Evolutionary conservation across 139 green algal genomes (phyloP).

Genomic region (Chlorella sp.): DNA sequence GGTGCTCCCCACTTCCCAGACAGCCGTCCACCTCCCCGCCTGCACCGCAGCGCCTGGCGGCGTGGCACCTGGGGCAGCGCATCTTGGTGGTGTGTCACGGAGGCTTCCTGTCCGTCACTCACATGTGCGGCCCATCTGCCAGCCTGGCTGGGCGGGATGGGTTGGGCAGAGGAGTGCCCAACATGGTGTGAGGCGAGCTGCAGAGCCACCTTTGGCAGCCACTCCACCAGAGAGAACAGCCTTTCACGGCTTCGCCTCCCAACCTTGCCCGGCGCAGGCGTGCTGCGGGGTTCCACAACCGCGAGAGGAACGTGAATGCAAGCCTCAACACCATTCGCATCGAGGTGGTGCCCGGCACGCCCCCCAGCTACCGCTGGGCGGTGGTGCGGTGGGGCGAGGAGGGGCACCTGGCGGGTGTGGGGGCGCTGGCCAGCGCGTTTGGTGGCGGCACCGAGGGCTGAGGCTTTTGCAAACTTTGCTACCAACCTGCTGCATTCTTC

Average conservation of each 20-base stretch:
- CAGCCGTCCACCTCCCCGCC: too few species aligned
- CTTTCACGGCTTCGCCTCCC: too few species aligned
- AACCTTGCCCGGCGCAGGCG: constrained; percentile 12
- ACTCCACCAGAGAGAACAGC: too few species aligned
- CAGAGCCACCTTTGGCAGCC: neutral
- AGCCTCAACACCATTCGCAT: constrained; percentile 27
- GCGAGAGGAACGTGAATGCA: constrained; percentile 21
- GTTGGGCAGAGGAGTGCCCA: neutral
- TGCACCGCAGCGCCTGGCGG: constrained; percentile 11
- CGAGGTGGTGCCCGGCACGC: neutral
- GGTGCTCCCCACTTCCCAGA: too few species aligned
- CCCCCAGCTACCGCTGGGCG: constrained; percentile 10
- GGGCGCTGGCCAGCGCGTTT: constrained; percentile 27
- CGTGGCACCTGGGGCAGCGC: constrained; percentile 14
- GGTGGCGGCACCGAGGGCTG: constrained; percentile 33
- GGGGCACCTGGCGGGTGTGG: constrained; percentile 8
- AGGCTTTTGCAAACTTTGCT: too few species aligned
- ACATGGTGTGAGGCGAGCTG: neutral
- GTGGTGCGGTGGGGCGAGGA: constrained; percentile 26
- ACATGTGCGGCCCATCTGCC: neutral
- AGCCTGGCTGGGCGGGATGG: too few species aligned
- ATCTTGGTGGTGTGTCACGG: constrained; percentile 42
- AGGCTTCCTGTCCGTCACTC: constrained; percentile 27
- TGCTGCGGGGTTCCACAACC: neutral
- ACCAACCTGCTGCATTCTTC: neutral